phyloP scores from a whole-genome alignment of 345 rosid genomes.

The Salix brachista region DNA sequence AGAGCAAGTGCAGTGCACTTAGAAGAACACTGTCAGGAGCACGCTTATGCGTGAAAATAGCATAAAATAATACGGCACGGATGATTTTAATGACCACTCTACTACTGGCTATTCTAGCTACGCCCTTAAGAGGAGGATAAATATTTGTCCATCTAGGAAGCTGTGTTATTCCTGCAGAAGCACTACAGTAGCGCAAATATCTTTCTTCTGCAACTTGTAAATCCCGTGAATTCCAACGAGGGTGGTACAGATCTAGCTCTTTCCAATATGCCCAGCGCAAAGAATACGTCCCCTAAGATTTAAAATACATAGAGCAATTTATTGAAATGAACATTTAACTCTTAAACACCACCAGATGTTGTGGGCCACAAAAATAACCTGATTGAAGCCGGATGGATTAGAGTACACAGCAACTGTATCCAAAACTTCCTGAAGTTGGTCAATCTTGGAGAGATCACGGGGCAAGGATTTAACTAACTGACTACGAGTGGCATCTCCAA shows the following conservation, averaged over 20 bases:
- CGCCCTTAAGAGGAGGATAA: conserved; percentile 65
- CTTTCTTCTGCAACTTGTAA: conserved; percentile 96
- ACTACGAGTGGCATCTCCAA: conserved; percentile 92
- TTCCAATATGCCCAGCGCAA: conserved; percentile 72
- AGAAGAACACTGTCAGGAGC: conserved; percentile 74
- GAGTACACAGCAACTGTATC: conserved; percentile 64
- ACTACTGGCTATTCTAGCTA: conserved; percentile 76
- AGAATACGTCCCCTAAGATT: conserved; percentile 75
- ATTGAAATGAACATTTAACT: conserved; percentile 10
- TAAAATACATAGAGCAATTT: conserved; percentile 9
- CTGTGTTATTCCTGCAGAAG: conserved; percentile 70
- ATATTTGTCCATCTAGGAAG: conserved; percentile 82
- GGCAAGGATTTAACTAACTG: conserved; percentile 81
- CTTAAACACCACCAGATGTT: conserved; percentile 11
- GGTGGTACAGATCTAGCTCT: conserved; percentile 91
- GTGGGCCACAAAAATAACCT: conserved; percentile 47
- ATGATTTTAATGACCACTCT: conserved; percentile 57
- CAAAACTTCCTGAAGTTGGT: conserved; percentile 71
- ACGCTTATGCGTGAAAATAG: conserved; percentile 65
- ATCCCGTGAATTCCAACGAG: conserved; percentile 84
- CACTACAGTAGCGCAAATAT: conserved; percentile 65
- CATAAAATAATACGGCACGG: conserved; percentile 68
- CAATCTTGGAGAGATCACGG: conserved; percentile 73
- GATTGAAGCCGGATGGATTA: conserved; percentile 86
- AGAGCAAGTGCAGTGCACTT: conserved; percentile 72